Base-by-base conservation (phyloP, 2,329 filamentous ascomycete species). In the Colletotrichum sp. region DNA sequence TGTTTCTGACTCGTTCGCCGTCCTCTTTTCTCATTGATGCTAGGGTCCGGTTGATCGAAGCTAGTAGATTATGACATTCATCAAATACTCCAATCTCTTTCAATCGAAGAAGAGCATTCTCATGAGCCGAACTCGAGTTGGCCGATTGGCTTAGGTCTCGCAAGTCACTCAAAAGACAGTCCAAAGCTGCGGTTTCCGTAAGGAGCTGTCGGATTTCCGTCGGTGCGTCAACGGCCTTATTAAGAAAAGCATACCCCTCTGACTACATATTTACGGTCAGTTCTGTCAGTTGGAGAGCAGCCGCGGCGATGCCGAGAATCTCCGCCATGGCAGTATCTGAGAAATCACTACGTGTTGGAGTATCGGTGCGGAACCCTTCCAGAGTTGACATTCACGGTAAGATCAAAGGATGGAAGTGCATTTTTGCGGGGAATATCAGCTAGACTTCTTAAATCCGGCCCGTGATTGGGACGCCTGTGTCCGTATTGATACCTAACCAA, bases 181-280 rank as follows among this genome's bases (percentile, higher is more conserved):
- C 39, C 39, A 44, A 44, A 0, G 39, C 39, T 44, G 39, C 39
- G 19, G 39, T 44, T 44, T 44, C 8, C 19, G 39, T 44, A 1
- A 44, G 39, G 19, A 44, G 39, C 39, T n/a, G 39, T 0, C 39
- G 39, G 8, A 44, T 44, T 44, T 44, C 39, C 0, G 39, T 44
- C 16, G 39, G 39, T 0, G 39, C 39, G 39, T 19, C 39, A n/a
- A 19, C 2, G 4, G 39, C 0, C 39, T 44, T 44, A 0, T 44
- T 19, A 0, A 44, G 39, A 44, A 44, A 44, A 0, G 39, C 39
- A 0, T 44, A 44, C 0, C 39, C 39, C 0, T 44, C 39, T 44
- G 39, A 44, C 19, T n/a, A n/a, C 0, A 44, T 44, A 8, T n/a
- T 44, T 0, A 44, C 0, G 0, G 39, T n/a, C 19, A 44, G 16